Conservation (phyloP, 768 basidiomycete genomes). For the Calocera viscosa region DNA sequence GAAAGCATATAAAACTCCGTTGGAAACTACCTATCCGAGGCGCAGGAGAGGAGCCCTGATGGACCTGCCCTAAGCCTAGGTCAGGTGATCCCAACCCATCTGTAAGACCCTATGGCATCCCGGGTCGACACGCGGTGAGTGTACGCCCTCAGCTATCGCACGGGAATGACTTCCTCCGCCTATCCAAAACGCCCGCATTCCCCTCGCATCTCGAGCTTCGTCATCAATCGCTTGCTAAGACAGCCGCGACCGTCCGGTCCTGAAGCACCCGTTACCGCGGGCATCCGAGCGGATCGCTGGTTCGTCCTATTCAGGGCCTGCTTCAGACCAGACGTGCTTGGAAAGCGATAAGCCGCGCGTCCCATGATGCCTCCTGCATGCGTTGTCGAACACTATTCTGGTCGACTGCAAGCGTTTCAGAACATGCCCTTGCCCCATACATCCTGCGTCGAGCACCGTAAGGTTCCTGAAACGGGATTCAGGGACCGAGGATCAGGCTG, state of each 20-base stretch:
- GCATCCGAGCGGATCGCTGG: too few relatives aligned
- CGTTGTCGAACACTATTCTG: too few relatives aligned
- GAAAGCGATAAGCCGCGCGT: neutral
- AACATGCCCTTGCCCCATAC: neutral
- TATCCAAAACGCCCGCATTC: neutral
- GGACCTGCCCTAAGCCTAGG: neutral
- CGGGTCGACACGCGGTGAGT: neutral
- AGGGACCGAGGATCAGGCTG: neutral
- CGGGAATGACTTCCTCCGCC: neutral
- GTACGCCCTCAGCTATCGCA: too few relatives aligned
- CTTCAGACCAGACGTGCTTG: neutral
- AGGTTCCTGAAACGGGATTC: neutral
- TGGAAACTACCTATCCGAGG: neutral
- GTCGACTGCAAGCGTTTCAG: neutral
- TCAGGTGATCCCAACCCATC: neutral
- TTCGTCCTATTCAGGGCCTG: neutral
- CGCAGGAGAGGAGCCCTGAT: neutral
- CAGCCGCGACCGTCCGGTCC: neutral
- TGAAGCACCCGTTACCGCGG: too few relatives aligned
- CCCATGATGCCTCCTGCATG: neutral
- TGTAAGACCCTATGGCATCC: constrained; percentile 1
- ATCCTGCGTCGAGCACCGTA: neutral
- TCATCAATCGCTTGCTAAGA: constrained; percentile 1
- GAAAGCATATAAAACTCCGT: neutral
- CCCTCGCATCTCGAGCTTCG: neutral